phyloP scores from a whole-genome alignment of 2,329 filamentous ascomycete species.

The Ambrosiella beaveri region DNA sequence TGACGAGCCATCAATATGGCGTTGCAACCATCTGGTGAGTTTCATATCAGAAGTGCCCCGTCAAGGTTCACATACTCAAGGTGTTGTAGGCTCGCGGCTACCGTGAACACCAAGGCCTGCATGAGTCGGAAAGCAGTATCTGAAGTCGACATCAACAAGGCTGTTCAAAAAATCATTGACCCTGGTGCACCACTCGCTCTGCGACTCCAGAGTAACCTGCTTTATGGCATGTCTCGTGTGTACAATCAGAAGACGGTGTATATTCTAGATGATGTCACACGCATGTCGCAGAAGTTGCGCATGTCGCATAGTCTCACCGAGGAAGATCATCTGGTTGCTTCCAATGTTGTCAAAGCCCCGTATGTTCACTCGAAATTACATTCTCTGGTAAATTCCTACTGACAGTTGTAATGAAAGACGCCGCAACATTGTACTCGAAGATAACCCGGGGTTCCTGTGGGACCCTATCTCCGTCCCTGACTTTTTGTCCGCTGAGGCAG shows the following conservation, averaged over 20 bases:
- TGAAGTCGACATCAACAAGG: constrained; percentile 69
- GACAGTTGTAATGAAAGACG: constrained; percentile 32
- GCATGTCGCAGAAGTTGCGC: constrained; percentile 25
- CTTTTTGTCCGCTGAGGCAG: constrained; percentile 18
- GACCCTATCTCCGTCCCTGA: constrained; percentile 42
- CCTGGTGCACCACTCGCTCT: constrained; percentile 73
- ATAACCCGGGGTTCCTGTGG: constrained; percentile 68
- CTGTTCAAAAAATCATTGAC: constrained; percentile 74
- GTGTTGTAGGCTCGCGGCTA: constrained; percentile 65
- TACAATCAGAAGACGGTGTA: constrained; percentile 79
- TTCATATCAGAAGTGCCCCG: no score
- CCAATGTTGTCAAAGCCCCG: constrained; percentile 54
- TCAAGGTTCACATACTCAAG: background rate
- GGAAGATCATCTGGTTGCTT: constrained; percentile 34
- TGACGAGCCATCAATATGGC: constrained; percentile 75
- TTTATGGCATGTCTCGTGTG: constrained; percentile 73
- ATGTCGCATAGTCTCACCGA: constrained; percentile 16
- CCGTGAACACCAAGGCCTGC: constrained; percentile 55
- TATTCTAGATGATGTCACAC: constrained; percentile 63
- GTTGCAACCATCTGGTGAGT: constrained; percentile 84
- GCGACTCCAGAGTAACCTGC: constrained; percentile 72
- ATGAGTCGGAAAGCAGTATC: constrained; percentile 79
- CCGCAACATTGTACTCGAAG: constrained; percentile 57
- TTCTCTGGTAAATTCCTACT: background rate
- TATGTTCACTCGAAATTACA: constrained; percentile 24